Base-by-base conservation (phyloP, 805 yeast species). In the Ogataea pignaliae region DNA sequence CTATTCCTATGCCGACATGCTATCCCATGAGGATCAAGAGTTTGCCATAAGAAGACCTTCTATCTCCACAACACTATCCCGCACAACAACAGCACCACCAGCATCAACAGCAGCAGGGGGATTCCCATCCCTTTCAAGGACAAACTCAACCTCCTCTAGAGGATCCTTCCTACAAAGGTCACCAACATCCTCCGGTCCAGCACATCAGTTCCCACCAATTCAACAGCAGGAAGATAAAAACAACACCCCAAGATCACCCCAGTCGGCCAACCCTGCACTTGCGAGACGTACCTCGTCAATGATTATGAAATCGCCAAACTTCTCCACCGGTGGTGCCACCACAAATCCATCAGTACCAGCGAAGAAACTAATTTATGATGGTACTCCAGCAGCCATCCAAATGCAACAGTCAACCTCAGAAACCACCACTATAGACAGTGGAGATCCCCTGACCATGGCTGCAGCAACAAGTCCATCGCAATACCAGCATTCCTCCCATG, bases 1-100 rank as follows among this genome's bases (percentile, higher is more conserved):
- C 59, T 83, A 79, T 57, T 82, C 89, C 2, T 87, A 84, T 61
- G 95, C 91, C 3, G 96, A 87, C 54, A 75, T 87, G 77, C 73
- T 85, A 47, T 76, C 71, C 50, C 80, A 78, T 53, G 91, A 84
- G 61, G 85, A 82, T 55, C 70, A 63, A 37, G 70, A 66, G 40
- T 55, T 53, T 34, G 51, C 59, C 29, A 72, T 78, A 42, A 75
- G 85, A 62, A 74, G 88, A 63, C 89, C 89, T 8, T 73, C 79
- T 1, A 61, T 75, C 11, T 58, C 74, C 1, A 70, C 72, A 37
- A 65, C 76, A 1, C 48, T 71, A 14, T 66, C 76, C 54, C 67
- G 38, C 29, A 36, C 31, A 29, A 57, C 60, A 17, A 52, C 67
- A 49, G 52, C 64, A n/a, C 55, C 50, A 42, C 59, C 65, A 5